Evolutionary conservation across 208 protist species (phyloP).

Genomic region (Endotrypanum monterogeii): DNA sequence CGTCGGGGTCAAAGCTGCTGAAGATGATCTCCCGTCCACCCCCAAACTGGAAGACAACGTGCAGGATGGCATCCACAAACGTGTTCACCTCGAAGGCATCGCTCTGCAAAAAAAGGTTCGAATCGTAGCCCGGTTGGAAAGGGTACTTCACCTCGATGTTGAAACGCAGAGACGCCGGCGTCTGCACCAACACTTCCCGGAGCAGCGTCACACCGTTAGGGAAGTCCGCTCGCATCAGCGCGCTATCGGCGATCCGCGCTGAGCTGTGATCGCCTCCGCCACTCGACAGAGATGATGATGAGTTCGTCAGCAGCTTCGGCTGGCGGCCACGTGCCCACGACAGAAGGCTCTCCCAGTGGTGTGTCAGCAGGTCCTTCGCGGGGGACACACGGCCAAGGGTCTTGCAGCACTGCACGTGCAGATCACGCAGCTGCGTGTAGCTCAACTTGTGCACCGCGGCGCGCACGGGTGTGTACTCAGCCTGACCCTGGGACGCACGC

Average conservation of each 20-base stretch:
- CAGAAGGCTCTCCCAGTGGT: slow-evolving; percentile 51
- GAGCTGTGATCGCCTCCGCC: background rate
- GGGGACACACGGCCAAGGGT: slow-evolving; percentile 41
- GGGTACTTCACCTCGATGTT: slow-evolving; percentile 87
- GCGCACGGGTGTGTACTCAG: slow-evolving; percentile 42
- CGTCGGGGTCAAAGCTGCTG: slow-evolving; percentile 82
- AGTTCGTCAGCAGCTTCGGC: slow-evolving; percentile 14
- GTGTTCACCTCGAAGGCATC: slow-evolving; percentile 84
- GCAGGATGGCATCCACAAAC: slow-evolving; percentile 73
- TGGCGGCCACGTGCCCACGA: slow-evolving; percentile 9
- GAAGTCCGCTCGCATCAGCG: slow-evolving; percentile 56
- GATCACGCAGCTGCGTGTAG: slow-evolving; percentile 52
- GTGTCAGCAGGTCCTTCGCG: slow-evolving; percentile 59
- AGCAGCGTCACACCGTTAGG: slow-evolving; percentile 69
- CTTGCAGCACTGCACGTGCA: slow-evolving; percentile 64
- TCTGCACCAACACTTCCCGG: slow-evolving; percentile 59
- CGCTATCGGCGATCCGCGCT: slow-evolving; percentile 12
- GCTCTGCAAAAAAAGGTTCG: slow-evolving; percentile 72
- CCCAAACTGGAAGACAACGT: slow-evolving; percentile 65
- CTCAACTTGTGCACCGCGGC: slow-evolving; percentile 69
- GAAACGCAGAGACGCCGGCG: slow-evolving; percentile 55
- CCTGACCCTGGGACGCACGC: slow-evolving; percentile 7
- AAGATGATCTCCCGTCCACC: slow-evolving; percentile 67
- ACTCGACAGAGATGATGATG: slow-evolving; percentile 20
- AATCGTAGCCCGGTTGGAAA: slow-evolving; percentile 67